phyloP scores from a whole-genome alignment of 176 grass and related monocot species.

The Rhynchospora pubera region DNA sequence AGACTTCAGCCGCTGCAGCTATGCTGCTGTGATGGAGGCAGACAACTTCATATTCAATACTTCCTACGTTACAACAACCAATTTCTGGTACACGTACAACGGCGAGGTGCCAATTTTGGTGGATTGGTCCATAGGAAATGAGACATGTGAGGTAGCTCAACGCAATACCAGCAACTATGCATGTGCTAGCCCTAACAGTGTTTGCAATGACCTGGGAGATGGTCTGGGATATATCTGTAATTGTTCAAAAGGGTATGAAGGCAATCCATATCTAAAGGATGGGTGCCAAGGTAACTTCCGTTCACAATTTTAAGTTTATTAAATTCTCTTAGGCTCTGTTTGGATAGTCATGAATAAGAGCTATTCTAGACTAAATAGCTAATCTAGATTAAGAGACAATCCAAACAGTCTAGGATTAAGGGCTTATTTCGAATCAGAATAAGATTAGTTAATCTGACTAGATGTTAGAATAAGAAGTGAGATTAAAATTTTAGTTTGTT shows the following conservation, averaged over 20 bases:
- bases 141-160: neutral
- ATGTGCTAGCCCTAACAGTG: conserved; percentile 18
- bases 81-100: neutral
- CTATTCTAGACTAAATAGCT: no score
- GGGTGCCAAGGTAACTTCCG: conserved; percentile 49
- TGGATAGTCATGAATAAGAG: no score
- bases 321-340: no score
- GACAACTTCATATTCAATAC: neutral
- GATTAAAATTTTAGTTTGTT: no score
- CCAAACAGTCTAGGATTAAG: no score
- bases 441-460: no score
- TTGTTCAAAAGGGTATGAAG: neutral
- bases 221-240: conserved; percentile 26
- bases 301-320: no score
- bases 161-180: conserved; percentile 20
- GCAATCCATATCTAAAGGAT: conserved; percentile 57
- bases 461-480: no score
- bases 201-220: neutral
- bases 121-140: conserved; percentile 26
- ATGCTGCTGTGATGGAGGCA: conserved; percentile 6
- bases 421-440: no score
- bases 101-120: neutral
- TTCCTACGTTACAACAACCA: neutral
- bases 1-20: conserved; percentile 2
- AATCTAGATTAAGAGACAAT: no score